These are phyloP conservation scores for Xylaria venustula DNA, from an alignment of 495 filamentous ascomycete species.

Conservation along the genomic window DNA sequence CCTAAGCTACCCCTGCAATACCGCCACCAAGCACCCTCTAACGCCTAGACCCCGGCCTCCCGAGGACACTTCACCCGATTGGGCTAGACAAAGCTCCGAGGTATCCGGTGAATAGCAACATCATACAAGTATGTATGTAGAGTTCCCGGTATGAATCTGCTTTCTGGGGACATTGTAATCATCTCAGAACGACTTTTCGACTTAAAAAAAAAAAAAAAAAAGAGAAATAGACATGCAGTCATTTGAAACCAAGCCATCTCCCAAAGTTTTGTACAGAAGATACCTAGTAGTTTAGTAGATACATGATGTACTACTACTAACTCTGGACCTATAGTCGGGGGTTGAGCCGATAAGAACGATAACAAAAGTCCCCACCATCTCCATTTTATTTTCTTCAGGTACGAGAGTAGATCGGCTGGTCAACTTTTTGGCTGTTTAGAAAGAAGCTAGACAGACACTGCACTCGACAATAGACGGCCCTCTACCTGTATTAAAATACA, in stretches of 20 bases:
- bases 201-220: too few relatives aligned
- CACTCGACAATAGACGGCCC: too few relatives aligned
- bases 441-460: too few relatives aligned
- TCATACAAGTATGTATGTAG: neutral
- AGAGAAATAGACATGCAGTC: too few relatives aligned
- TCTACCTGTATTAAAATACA: neutral
- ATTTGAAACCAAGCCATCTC: too few relatives aligned
- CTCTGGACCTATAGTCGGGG: too few relatives aligned
- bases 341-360: constrained; percentile 6
- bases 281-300: too few relatives aligned
- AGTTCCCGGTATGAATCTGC: too few relatives aligned
- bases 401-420: neutral
- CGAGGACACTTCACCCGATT: neutral
- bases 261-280: too few relatives aligned
- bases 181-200: too few relatives aligned
- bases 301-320: too few relatives aligned
- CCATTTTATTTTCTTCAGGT: constrained; percentile 17
- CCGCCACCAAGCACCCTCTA: neutral
- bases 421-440: neutral
- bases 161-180: too few relatives aligned
- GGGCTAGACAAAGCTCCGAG: neutral
- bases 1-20: neutral
- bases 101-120: neutral
- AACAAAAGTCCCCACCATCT: constrained; percentile 8
- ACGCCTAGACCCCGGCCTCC: neutral